phyloP scores from a whole-genome alignment of 345 rosid species.

The Sisymbrium altissimum region DNA sequence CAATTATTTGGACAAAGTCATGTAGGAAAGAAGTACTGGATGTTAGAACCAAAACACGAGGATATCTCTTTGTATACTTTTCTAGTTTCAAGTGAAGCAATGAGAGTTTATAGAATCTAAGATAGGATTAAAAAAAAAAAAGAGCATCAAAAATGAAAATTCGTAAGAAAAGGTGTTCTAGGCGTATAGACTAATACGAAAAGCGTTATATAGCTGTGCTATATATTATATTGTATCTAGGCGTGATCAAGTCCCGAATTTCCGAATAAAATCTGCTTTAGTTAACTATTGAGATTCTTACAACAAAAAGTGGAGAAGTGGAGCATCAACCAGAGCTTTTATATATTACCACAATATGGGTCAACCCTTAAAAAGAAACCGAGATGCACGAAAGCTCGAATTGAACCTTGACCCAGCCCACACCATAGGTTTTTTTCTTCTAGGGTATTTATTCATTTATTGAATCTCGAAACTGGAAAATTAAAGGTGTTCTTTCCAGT shows the following conservation, averaged over 20 bases:
- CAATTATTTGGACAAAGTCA: background rate
- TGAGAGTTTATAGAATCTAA: background rate
- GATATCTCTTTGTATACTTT: background rate
- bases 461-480: background rate
- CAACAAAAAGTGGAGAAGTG: slow-evolving; percentile 26
- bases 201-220: background rate
- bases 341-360: slow-evolving; percentile 4
- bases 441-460: slow-evolving; percentile 22
- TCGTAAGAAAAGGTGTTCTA: background rate
- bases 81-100: background rate
- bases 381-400: slow-evolving; percentile 16
- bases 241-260: slow-evolving; percentile 4
- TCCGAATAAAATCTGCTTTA: slow-evolving; percentile 22
- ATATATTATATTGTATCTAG: background rate
- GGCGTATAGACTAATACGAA: background rate
- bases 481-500: background rate
- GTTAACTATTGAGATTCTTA: slow-evolving; percentile 25
- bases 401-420: slow-evolving; percentile 25
- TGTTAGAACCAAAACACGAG: too few relatives aligned
- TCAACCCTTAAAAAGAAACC: slow-evolving; percentile 31
- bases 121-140: background rate
- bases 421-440: slow-evolving; percentile 11
- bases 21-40: background rate
- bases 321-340: slow-evolving; percentile 29
- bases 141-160: background rate